Base-by-base conservation (phyloP, 1,284 basidiomycete species). In the Termitomyces sp. region DNA sequence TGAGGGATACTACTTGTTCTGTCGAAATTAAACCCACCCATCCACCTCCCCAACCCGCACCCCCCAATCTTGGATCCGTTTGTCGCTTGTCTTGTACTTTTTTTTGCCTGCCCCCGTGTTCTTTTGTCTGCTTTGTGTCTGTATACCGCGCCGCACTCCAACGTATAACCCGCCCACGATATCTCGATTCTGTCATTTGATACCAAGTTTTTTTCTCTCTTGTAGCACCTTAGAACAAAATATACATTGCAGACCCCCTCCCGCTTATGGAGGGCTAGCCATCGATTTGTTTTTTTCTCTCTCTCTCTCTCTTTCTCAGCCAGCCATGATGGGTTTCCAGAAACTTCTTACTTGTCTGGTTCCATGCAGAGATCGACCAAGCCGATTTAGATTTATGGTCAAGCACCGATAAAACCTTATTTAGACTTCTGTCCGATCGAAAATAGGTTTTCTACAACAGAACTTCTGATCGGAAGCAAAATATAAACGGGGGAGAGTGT, bases 401-500 rank as follows among this genome's bases (percentile, higher is more conserved):
- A 50, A 46, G 50, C 33, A 49, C 47, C 41, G 47, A 49, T 53
- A 54, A 24, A 54, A 53, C 54, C 50, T 53, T 57, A 45, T 60
- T 54, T 51, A 43, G 31, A 45, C 49, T 54, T 56, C 47, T 55
- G 21, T 52, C 41, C 56, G 59, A 62, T 63, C 64, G 58, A 59
- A 62, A 63, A 62, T 60, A 61, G 58, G 60, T 60, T 64, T n/a
- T 58, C 46, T 56, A 47, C 67, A 68, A 68, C 66, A 68, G 68
- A 70, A 69, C 63, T 65, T 70, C 68, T 70, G 68, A 70, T 70
- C 68, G 68, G 68, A 68, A 69, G 61, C 56, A 62, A 60, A 62
- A 47, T 49, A 46, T 38, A 52, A 55, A 54, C 53, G 47, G 55
- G 48, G 56, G 51, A 13, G 42, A 19, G 39, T n/a, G n/a, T n/a